Conservation (phyloP, 176 grass and related monocot species). For the Oryza punctata region DNA sequence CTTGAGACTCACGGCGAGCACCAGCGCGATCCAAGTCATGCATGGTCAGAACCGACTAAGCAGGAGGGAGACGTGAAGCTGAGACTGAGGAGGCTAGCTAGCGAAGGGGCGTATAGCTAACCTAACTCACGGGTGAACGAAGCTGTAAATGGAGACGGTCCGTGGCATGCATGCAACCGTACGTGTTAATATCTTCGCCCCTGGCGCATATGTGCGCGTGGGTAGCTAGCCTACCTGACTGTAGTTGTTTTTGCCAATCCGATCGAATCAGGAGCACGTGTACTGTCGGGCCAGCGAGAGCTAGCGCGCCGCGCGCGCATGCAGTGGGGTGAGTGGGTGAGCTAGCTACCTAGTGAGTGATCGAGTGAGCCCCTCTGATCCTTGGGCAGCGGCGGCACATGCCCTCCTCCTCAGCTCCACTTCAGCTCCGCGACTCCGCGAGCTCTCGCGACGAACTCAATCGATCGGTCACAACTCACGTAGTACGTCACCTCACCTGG, state of each 20-base stretch:
- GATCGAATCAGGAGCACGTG: slow-evolving; percentile 12
- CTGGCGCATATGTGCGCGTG: not conserved
- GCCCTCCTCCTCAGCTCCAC: not conserved
- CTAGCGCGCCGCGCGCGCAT: too few species aligned
- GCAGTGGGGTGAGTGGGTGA: not conserved
- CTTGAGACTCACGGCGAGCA: not conserved
- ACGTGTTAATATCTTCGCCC: not conserved
- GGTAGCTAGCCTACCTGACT: not conserved
- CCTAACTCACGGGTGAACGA: not conserved
- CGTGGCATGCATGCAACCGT: not conserved
- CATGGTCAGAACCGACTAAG: not conserved
- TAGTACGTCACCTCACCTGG: not conserved
- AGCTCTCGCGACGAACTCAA: not conserved
- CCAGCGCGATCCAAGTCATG: not conserved
- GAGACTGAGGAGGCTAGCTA: not conserved
- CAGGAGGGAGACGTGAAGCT: not conserved
- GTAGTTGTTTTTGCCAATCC: not conserved
- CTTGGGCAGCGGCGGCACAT: slow-evolving; percentile 19
- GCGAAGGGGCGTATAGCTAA: not conserved
- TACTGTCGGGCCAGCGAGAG: not conserved
- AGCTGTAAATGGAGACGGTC: not conserved
- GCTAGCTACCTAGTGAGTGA: not conserved
- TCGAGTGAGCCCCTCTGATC: not conserved
- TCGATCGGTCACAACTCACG: not conserved
- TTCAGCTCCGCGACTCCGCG: not conserved